These are phyloP conservation scores for Wallacemonas sp. DNA, from an alignment of 208 protist genomes.

Conservation along the genomic window DNA sequence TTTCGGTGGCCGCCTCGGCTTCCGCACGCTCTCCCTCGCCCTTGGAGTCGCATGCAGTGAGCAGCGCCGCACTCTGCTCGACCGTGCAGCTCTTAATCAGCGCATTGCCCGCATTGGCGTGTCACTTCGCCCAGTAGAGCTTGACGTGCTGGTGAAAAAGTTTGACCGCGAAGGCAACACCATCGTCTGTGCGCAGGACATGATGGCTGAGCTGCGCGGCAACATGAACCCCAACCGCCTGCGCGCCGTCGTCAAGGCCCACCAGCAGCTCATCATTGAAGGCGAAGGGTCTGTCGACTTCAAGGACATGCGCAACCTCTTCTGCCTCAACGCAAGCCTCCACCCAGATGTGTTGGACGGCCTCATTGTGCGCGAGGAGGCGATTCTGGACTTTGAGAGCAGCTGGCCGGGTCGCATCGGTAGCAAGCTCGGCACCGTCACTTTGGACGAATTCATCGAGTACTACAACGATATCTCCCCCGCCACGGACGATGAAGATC, in stretches of 20 bases:
- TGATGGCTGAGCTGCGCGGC: slow-evolving; percentile 77
- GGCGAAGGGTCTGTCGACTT: slow-evolving; percentile 75
- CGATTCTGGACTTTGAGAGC: slow-evolving; percentile 78
- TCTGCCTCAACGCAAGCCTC: slow-evolving; percentile 45
- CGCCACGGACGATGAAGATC: slow-evolving; percentile 69
- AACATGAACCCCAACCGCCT: slow-evolving; percentile 63
- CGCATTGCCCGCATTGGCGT: slow-evolving; percentile 51
- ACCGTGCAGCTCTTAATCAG: slow-evolving; percentile 45
- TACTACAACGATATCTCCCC: slow-evolving; percentile 92
- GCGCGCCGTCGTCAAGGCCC: slow-evolving; percentile 62
- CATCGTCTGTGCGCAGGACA: slow-evolving; percentile 70
- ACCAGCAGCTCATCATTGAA: slow-evolving; percentile 76
- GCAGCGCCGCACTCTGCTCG: slow-evolving; percentile 39
- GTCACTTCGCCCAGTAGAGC: slow-evolving; percentile 49
- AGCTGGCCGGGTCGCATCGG: slow-evolving; percentile 67
- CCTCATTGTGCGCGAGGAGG: slow-evolving; percentile 61
- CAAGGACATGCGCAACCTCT: slow-evolving; percentile 72
- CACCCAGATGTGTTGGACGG: slow-evolving; percentile 78
- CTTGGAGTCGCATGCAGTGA: slow-evolving; percentile 80
- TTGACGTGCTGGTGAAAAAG: slow-evolving; percentile 74
- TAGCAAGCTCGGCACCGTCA: slow-evolving; percentile 69
- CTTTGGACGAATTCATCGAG: slow-evolving; percentile 80
- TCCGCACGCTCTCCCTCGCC: slow-evolving; percentile 67
- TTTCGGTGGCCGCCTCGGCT: slow-evolving; percentile 69
- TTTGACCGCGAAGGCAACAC: slow-evolving; percentile 77